Conservation (phyloP, 352 stramenopile genomes). For the Phytophthora cactorum region DNA sequence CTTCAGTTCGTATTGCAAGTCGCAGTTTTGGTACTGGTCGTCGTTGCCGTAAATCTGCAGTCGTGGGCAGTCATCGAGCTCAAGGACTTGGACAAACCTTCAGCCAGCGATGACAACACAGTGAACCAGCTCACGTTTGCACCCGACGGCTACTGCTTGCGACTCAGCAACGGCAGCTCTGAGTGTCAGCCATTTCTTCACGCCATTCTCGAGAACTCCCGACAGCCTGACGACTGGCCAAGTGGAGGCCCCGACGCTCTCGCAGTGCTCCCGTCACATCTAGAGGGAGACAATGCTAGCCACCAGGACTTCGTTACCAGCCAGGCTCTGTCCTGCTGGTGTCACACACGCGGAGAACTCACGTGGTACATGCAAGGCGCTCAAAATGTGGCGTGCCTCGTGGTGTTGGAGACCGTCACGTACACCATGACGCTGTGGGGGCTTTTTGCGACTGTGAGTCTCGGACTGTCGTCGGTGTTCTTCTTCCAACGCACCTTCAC, state of each 20-base stretch:
- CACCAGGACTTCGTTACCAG: conserved; percentile 27
- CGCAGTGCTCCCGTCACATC: conserved; percentile 4
- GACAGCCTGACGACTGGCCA: conserved; percentile 19
- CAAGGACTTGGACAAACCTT: conserved; percentile 1
- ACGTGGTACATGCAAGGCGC: conserved; percentile 61
- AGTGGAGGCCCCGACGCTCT: conserved; percentile 13
- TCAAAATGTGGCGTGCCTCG: conserved; percentile 61
- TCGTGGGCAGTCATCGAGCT: conserved; percentile 47
- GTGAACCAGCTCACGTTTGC: conserved; percentile 45
- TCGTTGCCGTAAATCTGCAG: conserved; percentile 33
- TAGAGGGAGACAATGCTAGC: conserved; percentile 12
- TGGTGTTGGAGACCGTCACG: conserved; percentile 60
- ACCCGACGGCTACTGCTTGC: conserved; percentile 54
- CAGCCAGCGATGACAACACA: background rate
- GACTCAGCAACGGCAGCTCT: conserved; percentile 35
- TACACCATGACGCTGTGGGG: conserved; percentile 58
- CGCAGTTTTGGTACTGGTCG: conserved; percentile 34
- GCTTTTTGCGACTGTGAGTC: conserved; percentile 31
- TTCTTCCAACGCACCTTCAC: conserved; percentile 9
- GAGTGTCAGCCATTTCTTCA: conserved; percentile 54
- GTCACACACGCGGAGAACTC: conserved; percentile 32
- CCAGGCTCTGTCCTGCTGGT: conserved; percentile 54
- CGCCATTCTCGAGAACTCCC: conserved; percentile 34
- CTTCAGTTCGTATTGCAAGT: conserved; percentile 36
- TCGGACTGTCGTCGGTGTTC: conserved; percentile 31